Conservation (phyloP, 305 asterid species). For the Solanum hybrid region DNA sequence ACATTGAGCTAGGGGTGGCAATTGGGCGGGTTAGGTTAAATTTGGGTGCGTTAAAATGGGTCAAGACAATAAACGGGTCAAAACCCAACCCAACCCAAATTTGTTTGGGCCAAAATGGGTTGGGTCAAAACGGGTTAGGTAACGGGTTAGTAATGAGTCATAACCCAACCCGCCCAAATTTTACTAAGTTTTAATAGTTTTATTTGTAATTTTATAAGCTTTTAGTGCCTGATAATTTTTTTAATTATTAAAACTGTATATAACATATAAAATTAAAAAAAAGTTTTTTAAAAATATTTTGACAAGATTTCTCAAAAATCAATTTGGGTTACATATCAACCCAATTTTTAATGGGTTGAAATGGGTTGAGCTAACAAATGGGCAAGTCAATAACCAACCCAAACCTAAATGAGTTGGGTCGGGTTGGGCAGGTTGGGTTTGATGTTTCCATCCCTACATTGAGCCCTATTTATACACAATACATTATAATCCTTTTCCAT, state of each 20-base stretch:
- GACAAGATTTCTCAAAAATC: neutral
- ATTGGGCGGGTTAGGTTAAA: neutral
- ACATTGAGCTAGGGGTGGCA: neutral
- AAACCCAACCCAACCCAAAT: neutral
- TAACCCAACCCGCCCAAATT: neutral
- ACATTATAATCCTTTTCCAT: neutral
- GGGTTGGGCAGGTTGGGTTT: neutral
- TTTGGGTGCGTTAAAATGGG: neutral
- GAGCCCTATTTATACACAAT: neutral
- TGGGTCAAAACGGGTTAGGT: neutral
- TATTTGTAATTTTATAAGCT: neutral
- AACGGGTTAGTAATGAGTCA: neutral
- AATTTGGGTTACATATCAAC: neutral
- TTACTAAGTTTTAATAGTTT: neutral
- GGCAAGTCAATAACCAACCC: neutral
- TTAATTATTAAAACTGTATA: neutral
- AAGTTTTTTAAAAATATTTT: too few species aligned
- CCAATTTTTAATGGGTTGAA: neutral
- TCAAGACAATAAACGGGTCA: neutral
- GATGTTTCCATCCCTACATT: neutral
- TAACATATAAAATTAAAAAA: too few species aligned
- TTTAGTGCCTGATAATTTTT: neutral
- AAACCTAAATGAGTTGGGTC: neutral
- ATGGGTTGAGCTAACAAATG: neutral
- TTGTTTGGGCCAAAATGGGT: neutral